These are phyloP conservation scores for Fusarium sp. DNA, from an alignment of 2,329 filamentous ascomycete genomes.

Conservation along the genomic window DNA sequence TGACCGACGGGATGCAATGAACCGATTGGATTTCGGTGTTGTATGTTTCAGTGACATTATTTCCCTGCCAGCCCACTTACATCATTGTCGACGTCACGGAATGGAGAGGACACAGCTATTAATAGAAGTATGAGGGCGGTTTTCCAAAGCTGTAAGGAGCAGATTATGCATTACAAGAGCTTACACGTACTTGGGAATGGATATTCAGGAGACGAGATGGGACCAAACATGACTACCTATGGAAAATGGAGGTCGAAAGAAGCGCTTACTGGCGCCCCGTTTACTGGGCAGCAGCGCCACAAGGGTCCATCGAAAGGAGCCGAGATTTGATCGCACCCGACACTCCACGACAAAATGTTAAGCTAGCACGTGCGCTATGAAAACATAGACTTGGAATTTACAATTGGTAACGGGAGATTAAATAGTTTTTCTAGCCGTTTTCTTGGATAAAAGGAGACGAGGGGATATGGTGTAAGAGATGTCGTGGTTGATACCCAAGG, in stretches of 20 bases:
- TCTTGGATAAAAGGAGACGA: conserved; percentile 18
- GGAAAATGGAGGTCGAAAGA: conserved; percentile 3
- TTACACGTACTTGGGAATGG: not conserved
- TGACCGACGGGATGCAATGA: not conserved
- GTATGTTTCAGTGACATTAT: conserved; percentile 24
- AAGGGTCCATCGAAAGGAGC: conserved; percentile 33
- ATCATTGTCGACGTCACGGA: conserved; percentile 21
- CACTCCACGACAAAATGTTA: conserved; percentile 2
- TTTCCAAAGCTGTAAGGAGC: not conserved
- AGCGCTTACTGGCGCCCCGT: conserved; percentile 25
- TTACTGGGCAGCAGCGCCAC: conserved; percentile 31
- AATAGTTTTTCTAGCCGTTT: conserved; percentile 16
- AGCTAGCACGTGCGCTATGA: conserved; percentile 6
- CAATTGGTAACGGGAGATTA: conserved; percentile 1
- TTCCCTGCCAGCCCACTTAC: conserved; percentile 27
- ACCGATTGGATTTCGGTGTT: not conserved
- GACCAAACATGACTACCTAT: conserved; percentile 4
- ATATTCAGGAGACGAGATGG: conserved; percentile 2
- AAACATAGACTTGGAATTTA: not conserved
- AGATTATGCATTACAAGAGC: not conserved
- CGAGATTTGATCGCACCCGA: conserved; percentile 38
- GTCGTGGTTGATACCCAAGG: conserved; percentile 14
- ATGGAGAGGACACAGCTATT: not conserved
- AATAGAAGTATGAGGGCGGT: not conserved
- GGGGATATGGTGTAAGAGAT: conserved; percentile 3